These are phyloP conservation scores for Russula dissimulans DNA, from an alignment of 768 basidiomycete species.

Conservation along the genomic window DNA sequence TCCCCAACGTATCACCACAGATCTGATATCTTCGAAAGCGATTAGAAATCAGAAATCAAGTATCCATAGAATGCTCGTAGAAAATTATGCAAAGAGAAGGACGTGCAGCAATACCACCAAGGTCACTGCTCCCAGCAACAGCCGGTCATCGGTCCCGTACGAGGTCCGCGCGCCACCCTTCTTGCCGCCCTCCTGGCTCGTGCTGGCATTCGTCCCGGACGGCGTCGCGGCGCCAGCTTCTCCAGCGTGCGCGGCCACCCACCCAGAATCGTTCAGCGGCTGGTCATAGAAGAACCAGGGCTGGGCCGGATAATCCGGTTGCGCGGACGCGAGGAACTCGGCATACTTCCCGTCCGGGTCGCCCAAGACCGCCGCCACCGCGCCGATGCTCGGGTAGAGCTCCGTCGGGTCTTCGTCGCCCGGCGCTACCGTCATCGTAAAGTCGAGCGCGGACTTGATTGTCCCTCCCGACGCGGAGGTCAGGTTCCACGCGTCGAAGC, in stretches of 20 bases:
- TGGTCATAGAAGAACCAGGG: conserved; percentile 20
- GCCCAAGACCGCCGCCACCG: conserved; percentile 24
- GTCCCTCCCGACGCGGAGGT: conserved; percentile 21
- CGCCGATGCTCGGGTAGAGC: conserved; percentile 24
- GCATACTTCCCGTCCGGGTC: conserved; percentile 26
- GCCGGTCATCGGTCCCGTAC: neutral
- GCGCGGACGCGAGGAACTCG: conserved; percentile 18
- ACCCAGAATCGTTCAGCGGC: conserved; percentile 12
- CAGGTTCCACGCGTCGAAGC: conserved; percentile 23
- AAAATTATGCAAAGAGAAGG: neutral
- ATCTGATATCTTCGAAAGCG: too few species aligned
- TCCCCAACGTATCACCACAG: too few species aligned
- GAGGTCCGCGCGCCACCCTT: neutral
- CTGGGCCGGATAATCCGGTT: conserved; percentile 7
- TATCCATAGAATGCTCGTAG: too few species aligned
- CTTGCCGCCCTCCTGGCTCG: neutral
- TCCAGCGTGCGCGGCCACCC: neutral
- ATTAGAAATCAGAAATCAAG: too few species aligned
- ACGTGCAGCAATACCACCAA: neutral
- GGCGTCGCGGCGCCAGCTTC: neutral
- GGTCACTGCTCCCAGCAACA: neutral
- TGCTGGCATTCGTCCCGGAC: too few species aligned
- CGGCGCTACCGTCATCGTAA: conserved; percentile 22
- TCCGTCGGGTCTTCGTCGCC: neutral
- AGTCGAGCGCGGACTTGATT: conserved; percentile 27